Base-by-base conservation (phyloP, 2,329 filamentous ascomycete genomes). In the Curvularia sp. region DNA sequence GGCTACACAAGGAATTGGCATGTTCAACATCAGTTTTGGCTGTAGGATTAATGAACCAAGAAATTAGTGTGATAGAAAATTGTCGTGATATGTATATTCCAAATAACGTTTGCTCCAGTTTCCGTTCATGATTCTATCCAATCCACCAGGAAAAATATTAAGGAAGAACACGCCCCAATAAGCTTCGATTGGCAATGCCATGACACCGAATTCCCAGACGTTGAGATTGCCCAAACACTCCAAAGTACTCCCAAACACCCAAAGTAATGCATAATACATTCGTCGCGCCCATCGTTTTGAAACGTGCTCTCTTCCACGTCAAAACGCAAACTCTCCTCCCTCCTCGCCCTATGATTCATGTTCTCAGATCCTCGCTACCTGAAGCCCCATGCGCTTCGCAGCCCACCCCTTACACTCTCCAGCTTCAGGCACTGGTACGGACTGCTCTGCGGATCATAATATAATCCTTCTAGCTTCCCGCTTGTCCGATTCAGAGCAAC, bases 361-460 rank as follows among this genome's bases (percentile, higher is more conserved):
- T 38, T 38, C 10, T 6, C 20, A 39, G 20, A 12, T 15, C 70
- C 67, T 59, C 33, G 24, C 58, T 53, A 66, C 30, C 64, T 50
- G 46, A 82, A 80, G 31, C 65, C 73, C 77, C 78, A 79, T 35
- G 72, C 75, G 7, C 66, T 71, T 60, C 78, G 78, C 18, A 64
- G 58, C 0, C 78, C 79, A 4, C 68, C 67, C 4, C 64, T 64
- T 43, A 65, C 63, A 35, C 77, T 78, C 53, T 75, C 76, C 61
- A 85, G 67, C 63, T 77, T 78, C 64, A 85, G 66, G 64, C 79
- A 79, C 74, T 85, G 83, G 70, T 83, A 84, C 48, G 83, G 83
- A 57, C 80, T 82, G 61, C 79, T 82, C 65, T 80, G 77, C n/a
- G 82, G 82, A 74, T 85, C 83, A 67, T 81, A 84, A 68, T 85